phyloP scores from a whole-genome alignment of 2,329 filamentous ascomycete genomes.

The Akanthomyces dipterigenus region DNA sequence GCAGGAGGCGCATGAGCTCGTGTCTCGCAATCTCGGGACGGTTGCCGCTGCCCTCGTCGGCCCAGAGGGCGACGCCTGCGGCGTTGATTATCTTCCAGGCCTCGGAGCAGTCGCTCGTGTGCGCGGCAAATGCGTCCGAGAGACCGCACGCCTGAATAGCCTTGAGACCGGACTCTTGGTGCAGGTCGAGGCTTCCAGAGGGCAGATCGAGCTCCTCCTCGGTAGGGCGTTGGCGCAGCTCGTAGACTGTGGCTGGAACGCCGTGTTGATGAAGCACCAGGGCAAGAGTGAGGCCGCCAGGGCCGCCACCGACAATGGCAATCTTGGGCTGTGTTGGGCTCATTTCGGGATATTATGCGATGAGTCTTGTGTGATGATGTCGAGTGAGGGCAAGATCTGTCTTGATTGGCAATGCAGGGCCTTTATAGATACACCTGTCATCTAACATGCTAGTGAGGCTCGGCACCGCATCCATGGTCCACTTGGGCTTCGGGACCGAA shows the following conservation, averaged over 20 bases:
- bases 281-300: constrained; percentile 40
- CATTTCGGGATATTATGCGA: background rate
- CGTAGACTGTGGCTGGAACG: constrained; percentile 29
- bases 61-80: constrained; percentile 20
- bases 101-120: constrained; percentile 44
- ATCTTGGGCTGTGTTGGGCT: constrained; percentile 20
- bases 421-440: background rate
- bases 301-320: constrained; percentile 40
- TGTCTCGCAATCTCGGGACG: constrained; percentile 34
- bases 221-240: constrained; percentile 25
- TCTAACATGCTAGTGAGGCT: background rate
- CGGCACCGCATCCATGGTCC: background rate
- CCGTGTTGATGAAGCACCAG: constrained; percentile 35
- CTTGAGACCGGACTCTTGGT: constrained; percentile 36
- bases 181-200: constrained; percentile 43
- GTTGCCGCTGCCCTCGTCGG: constrained; percentile 16
- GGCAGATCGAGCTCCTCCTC: constrained; percentile 20
- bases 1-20: constrained; percentile 27
- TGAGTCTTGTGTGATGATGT: background rate
- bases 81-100: constrained; percentile 27
- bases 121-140: constrained; percentile 63
- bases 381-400: background rate
- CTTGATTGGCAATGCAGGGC: background rate
- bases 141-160: constrained; percentile 37
- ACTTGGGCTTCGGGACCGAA: constrained; percentile 1